Base-by-base conservation (phyloP, 352 stramenopile genomes). In the Globisporangium spinosum region DNA sequence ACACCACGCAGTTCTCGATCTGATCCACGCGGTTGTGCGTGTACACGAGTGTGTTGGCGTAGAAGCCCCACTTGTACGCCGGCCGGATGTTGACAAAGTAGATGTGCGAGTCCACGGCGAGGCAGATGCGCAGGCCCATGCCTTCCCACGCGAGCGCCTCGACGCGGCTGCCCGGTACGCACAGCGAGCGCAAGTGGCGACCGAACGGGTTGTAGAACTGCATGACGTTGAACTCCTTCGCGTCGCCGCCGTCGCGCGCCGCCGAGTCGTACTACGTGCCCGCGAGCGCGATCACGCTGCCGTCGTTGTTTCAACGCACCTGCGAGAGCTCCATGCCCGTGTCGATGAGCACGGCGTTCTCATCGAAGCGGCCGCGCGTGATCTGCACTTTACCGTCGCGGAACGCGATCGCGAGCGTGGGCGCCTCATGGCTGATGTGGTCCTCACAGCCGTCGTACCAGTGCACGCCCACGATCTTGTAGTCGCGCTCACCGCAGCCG, bases 61-160 rank as follows among this genome's bases (percentile, higher is more conserved):
- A 97, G 63, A 88, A 97, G 13, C 89, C 89, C 91, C 91, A 98
- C 54, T 92, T 93, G 80, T 98, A 98, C 45, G 88, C 85, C 22
- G 87, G 91, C 7, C 95, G 89, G 55, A 98, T 95, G 76, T 98
- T 98, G 40, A 94, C 95, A 77, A 98, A 98, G 82, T 97, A 98
- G 60, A 98, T 98, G 79, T 96, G 93, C 22, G 90, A 94, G 75
- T 98, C 95, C 23, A 98, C 93, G 0, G 95, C 95, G 20, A 98
- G 71, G 49, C 94, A 97, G 51, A 98, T 95, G 35, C 93, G 81
- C 45, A 98, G 68, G 15, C 94, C 93, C 2, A 79, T 83, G 62
- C 93, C 92, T 80, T 98, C 94, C 94, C 94, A 98, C 29, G 89
- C 89, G 6, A 98, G 70, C 9, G 85, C 83, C 70, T 94, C 88